These are phyloP conservation scores for Monosporozyma yasuniensis DNA, from an alignment of 805 yeast genomes.

Conservation along the genomic window DNA sequence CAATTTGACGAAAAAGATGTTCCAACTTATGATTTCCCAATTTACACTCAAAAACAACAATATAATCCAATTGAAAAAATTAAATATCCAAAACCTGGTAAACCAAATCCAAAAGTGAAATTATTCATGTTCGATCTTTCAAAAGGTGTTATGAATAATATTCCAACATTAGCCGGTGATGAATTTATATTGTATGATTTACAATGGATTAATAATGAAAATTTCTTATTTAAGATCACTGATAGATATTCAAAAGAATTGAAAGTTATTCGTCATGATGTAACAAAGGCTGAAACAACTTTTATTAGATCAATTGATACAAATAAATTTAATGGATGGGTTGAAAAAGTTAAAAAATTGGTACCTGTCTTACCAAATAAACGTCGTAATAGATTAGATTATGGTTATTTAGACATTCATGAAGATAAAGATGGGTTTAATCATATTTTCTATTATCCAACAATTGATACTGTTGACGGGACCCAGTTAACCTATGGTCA, in stretches of 20 bases:
- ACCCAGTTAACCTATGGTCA: constrained; percentile 37
- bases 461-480: constrained; percentile 35
- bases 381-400: constrained; percentile 19
- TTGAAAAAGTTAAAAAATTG: constrained; percentile 41
- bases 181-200: constrained; percentile 54
- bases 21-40: constrained; percentile 42
- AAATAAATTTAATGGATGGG: constrained; percentile 45
- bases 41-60: constrained; percentile 35
- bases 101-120: constrained; percentile 45
- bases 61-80: constrained; percentile 42
- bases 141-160: constrained; percentile 14
- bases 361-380: constrained; percentile 32
- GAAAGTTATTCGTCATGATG: constrained; percentile 40
- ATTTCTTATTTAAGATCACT: constrained; percentile 48
- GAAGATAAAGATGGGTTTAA: constrained; percentile 44
- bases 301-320: constrained; percentile 40
- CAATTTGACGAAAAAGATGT: constrained; percentile 54
- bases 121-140: constrained; percentile 36
- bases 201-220: constrained; percentile 45
- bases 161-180: constrained; percentile 22
- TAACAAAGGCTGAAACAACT: constrained; percentile 23
- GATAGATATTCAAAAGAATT: constrained; percentile 53
- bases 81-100: constrained; percentile 71
- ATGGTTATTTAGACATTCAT: constrained; percentile 59
- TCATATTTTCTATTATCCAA: constrained; percentile 55